phyloP scores from a whole-genome alignment of 1,139 yeast genomes.

The Pichia sp. region DNA sequence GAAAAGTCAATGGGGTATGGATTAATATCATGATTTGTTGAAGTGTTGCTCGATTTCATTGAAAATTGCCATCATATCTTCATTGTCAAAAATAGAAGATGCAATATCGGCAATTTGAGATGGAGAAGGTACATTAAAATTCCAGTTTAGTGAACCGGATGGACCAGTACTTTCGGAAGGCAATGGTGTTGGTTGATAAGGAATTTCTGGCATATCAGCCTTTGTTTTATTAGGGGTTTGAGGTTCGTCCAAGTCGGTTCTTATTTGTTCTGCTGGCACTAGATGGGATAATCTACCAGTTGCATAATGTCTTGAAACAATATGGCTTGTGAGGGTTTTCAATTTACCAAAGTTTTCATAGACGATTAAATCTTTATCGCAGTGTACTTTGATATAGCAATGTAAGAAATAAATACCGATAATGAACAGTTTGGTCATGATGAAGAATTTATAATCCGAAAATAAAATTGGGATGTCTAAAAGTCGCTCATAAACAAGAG shows the following conservation, averaged over 20 bases:
- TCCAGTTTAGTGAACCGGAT: not conserved
- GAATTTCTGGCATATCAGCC: not conserved
- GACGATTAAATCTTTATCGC: not conserved
- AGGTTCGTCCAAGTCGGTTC: not conserved
- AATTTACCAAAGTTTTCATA: conserved; percentile 5
- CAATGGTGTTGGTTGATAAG: not conserved
- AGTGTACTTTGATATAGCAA: conserved; percentile 4
- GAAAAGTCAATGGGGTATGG: too few relatives aligned
- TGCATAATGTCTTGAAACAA: conserved; percentile 2
- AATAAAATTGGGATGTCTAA: conserved; percentile 6
- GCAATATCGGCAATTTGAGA: not conserved
- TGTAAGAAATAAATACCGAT: conserved; percentile 11
- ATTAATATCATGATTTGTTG: too few relatives aligned
- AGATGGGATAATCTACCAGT: conserved; percentile 9
- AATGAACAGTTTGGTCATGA: conserved; percentile 10
- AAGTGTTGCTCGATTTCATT: conserved; percentile 1
- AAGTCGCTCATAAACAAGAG: conserved; percentile 8
- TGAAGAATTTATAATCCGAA: conserved; percentile 13
- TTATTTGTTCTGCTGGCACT: not conserved
- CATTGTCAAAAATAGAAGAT: conserved; percentile 1
- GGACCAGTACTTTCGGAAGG: not conserved
- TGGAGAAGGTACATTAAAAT: not conserved
- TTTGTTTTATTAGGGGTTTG: not conserved
- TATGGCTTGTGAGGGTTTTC: conserved; percentile 1
- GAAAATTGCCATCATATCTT: conserved; percentile 1